phyloP scores from a whole-genome alignment of 176 grass and related monocot species.

The Hyparrhenia diplandra region DNA sequence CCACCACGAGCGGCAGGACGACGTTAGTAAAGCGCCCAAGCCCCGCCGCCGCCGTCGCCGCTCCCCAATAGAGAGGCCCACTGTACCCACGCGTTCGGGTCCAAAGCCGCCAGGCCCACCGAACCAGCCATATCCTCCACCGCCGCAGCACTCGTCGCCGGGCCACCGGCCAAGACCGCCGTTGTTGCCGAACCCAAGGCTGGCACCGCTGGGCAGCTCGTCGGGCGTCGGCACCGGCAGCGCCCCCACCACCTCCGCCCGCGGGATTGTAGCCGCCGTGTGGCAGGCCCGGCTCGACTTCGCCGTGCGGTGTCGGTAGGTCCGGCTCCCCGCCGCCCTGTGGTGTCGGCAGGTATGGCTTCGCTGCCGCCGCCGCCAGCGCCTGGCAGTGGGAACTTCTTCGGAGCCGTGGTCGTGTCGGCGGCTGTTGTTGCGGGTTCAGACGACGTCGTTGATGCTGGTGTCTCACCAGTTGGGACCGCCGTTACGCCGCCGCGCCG shows the following conservation, averaged over 20 bases:
- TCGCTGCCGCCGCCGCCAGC: background rate
- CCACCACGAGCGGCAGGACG: background rate
- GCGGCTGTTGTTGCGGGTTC: background rate
- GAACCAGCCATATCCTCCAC: constrained; percentile 28
- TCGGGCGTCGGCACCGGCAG: constrained; percentile 38
- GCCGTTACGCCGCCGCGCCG: no score
- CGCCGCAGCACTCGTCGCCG: constrained; percentile 23
- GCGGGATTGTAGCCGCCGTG: background rate
- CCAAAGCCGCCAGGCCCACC: constrained; percentile 11
- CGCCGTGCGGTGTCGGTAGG: background rate
- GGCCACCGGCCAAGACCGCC: background rate
- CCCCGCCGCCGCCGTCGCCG: background rate
- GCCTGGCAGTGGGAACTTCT: constrained; percentile 23
- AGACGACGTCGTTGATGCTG: background rate
- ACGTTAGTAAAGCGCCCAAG: background rate
- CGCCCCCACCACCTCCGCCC: constrained; percentile 16
- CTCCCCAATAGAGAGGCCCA: constrained; percentile 14
- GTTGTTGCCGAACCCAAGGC: background rate
- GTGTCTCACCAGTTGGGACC: background rate
- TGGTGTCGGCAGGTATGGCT: background rate
- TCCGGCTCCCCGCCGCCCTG: background rate
- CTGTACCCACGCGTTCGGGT: constrained; percentile 2
- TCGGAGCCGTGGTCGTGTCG: background rate
- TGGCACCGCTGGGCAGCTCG: background rate
- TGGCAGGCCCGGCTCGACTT: background rate